Evolutionary conservation across 2,329 filamentous ascomycete genomes (phyloP).

Genomic region (Didymellaceae sp.): DNA sequence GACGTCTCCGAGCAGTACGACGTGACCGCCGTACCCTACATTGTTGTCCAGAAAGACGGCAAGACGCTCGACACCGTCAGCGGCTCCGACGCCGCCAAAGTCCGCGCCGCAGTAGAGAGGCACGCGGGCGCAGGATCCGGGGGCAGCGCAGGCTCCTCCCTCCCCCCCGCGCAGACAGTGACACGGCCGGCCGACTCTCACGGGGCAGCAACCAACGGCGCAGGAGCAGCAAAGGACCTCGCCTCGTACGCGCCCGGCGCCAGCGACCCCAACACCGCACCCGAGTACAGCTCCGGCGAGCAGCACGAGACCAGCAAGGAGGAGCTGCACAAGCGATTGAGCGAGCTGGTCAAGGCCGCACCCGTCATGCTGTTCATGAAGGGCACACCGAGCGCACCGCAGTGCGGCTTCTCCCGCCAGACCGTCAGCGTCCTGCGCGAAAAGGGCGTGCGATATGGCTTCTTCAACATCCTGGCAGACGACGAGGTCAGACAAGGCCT

Average conservation of each 20-base stretch:
- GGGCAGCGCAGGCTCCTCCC: conserved; percentile 45
- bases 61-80: conserved; percentile 83
- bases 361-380: conserved; percentile 99
- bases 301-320: conserved; percentile 70
- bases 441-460: conserved; percentile 92
- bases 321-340: conserved; percentile 80
- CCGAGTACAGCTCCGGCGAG: conserved; percentile 52
- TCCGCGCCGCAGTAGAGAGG: conserved; percentile 83
- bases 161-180: conserved; percentile 52
- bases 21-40: conserved; percentile 90
- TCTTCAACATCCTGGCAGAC: conserved; percentile 98
- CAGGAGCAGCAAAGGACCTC: conserved; percentile 49
- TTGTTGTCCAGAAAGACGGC: conserved; percentile 80
- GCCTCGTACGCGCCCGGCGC: conserved; percentile 54
- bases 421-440: conserved; percentile 86
- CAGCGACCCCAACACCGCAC: conserved; percentile 55
- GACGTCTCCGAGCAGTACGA: conserved; percentile 93
- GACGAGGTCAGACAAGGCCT: conserved; percentile 95
- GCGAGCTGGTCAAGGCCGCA: conserved; percentile 88
- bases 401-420: conserved; percentile 93
- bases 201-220: conserved; percentile 40
- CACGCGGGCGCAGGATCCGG: conserved; percentile 67
- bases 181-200: conserved; percentile 54
- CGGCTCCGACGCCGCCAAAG: conserved; percentile 85
- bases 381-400: conserved; percentile 84